Base-by-base conservation (phyloP, 179 eudicot genomes). In the Drosera spatulata region DNA sequence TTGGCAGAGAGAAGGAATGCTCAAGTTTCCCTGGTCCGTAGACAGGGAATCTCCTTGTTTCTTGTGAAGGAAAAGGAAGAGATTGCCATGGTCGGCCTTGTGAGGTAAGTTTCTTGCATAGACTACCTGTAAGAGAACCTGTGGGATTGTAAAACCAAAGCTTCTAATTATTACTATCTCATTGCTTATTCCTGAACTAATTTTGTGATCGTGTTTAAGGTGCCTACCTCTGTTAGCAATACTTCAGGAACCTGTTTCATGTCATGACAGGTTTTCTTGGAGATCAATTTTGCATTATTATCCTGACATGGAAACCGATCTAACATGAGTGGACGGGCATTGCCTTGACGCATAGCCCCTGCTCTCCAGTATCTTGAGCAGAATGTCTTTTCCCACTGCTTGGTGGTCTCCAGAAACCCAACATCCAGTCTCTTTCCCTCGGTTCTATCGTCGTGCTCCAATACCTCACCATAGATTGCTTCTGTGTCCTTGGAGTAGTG, bases 361-460 rank as follows among this genome's bases (percentile, higher is more conserved):
- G 90, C 87, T 58, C 76, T 84, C 80, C 83, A 80, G 63, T 86
- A 86, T 53, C 90, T 78, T 10, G 59, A 55, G 55, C 90, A 85
- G 67, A 74, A 84, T 40, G 73, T 68, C 53, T 73, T 75, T 67
- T 81, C 87, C 83, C 84, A 86, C 39, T 57, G 68, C 67, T 78
- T 78, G 56, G 83, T 84, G 38, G 95, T 86, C 61, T 76, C 82
- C 56, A 73, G 69, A 59, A 86, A 84, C 55, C 85, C 95, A 61
- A 54, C 63, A 60, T 74, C 82, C 58, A 86, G 79, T 58, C 74
- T 84, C 66, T 61, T 66, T 47, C 87, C 95, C 76, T 84, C 81
- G 47, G 80, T 63, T 82, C 86, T 79, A 75, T 84, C 91, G 66
- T 86, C 91, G 22, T 86, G 95, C 52, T 82, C 86, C 41, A 86